Evolutionary conservation across 345 rosid genomes (phyloP).

Genomic region (Bruguiera parviflora): DNA sequence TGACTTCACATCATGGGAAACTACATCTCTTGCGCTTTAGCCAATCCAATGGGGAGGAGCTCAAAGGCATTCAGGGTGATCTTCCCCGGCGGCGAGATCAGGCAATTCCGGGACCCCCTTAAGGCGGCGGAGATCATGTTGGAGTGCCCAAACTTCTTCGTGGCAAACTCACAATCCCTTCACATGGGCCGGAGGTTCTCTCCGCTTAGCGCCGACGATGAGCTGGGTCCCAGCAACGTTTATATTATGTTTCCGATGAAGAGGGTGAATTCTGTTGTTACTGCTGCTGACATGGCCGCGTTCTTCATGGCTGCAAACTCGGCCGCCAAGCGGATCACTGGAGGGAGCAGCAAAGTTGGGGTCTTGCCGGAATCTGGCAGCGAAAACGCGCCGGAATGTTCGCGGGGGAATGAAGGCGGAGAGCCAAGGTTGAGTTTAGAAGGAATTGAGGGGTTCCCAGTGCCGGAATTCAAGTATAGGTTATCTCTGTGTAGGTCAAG

Average conservation of each 20-base stretch:
- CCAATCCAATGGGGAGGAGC: conserved; percentile 34
- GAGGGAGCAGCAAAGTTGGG: conserved; percentile 14
- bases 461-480: conserved; percentile 10
- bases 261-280: conserved; percentile 51
- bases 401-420: background rate
- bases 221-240: conserved; percentile 52
- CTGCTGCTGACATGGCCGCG: conserved; percentile 60
- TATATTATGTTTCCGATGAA: conserved; percentile 78
- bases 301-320: conserved; percentile 51
- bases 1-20: conserved; percentile 54
- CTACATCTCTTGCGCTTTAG: conserved; percentile 55
- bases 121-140: conserved; percentile 91
- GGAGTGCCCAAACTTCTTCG: conserved; percentile 74
- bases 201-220: conserved; percentile 78
- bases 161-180: conserved; percentile 62
- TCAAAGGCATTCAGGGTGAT: conserved; percentile 48
- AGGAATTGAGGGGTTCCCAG: conserved; percentile 12
- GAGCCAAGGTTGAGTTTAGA: conserved; percentile 5
- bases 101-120: conserved; percentile 44
- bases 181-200: conserved; percentile 57
- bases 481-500: conserved; percentile 19
- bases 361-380: conserved; percentile 15
- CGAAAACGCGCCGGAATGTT: background rate
- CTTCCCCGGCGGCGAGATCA: conserved; percentile 66
- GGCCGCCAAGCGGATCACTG: conserved; percentile 42